Base-by-base conservation (phyloP, 208 protist genomes). In the Trypanosoma avium region DNA sequence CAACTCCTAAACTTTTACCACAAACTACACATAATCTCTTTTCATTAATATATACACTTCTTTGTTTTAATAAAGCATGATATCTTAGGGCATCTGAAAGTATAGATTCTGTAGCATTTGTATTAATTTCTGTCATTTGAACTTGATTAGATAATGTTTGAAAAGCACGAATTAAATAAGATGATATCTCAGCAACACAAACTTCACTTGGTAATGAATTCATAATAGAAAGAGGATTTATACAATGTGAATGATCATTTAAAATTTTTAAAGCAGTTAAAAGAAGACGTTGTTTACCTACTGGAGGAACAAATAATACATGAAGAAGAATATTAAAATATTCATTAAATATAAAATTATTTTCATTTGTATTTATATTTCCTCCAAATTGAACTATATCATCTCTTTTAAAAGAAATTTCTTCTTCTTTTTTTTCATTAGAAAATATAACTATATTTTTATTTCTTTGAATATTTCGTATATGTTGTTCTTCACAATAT, bases 281-380 rank as follows among this genome's bases (percentile, higher is more conserved):
- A 47, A 78, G 54, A 30, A 56, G 72, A 19, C 61, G 24, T 27
- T 52, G 32, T 22, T 73, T 42, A 3, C 73, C 73, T 1, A 32
- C 24, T 7, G 78, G 75, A 5, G 82, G 74, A 9, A 79, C 61
- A 15, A 84, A 58, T 35, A 89, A 55, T 4, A 85, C 67, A 22
- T 84, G 73, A 26, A 89, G 63, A 29, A 89, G 68, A 17, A 71
- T 59, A 57, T 80, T 64, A 3, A 86, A 69, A 56, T 75, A 75
- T 26, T 46, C 49, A 65, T 85, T 88, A 56, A 73, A 79, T 43
- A 35, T 60, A 45, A 46, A 49, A 9, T 58, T 32, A 7, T 38
- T 36, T 15, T 21, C 21, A 22, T 2, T 6, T 22, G 10, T 12
- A 43, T 29, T 24, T 19, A 5, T 15, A 48, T 33, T 4, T 36